Evolutionary conservation across 805 yeast genomes (phyloP).

Genomic region (Candida maesae): DNA sequence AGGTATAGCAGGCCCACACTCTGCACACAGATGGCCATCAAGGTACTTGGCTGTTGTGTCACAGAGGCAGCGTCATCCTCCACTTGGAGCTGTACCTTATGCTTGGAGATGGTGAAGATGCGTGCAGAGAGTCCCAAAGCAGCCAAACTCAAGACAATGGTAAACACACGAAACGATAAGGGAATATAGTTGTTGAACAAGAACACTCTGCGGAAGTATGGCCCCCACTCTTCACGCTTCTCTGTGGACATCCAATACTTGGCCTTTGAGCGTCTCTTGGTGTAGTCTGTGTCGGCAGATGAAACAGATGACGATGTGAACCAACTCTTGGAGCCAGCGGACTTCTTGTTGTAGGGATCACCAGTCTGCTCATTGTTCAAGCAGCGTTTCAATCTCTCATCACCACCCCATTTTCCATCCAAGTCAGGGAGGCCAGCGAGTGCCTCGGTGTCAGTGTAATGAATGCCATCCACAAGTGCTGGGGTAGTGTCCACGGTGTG

Average conservation of each 20-base stretch:
- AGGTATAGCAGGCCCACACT: conserved; percentile 73
- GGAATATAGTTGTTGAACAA: conserved; percentile 81
- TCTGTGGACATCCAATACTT: conserved; percentile 67
- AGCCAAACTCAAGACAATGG: conserved; percentile 53
- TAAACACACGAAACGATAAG: conserved; percentile 60
- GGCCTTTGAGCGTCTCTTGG: conserved; percentile 50
- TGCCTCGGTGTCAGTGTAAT: conserved; percentile 22
- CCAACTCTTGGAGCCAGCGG: conserved; percentile 2
- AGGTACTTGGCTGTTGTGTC: conserved; percentile 80
- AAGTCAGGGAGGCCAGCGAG: conserved; percentile 36
- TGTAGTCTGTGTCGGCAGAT: conserved; percentile 26
- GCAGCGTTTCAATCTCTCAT: conserved; percentile 51
- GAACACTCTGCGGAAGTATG: conserved; percentile 54
- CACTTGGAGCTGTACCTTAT: conserved; percentile 16
- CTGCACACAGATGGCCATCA: conserved; percentile 88
- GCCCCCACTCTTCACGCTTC: conserved; percentile 60
- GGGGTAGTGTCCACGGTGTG: conserved; percentile 43
- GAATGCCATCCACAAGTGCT: conserved; percentile 28
- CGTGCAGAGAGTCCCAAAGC: conserved; percentile 72
- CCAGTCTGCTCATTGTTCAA: conserved; percentile 35
- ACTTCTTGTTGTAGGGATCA: conserved; percentile 3
- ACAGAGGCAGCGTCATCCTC: conserved; percentile 29
- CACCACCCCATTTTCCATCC: conserved; percentile 69
- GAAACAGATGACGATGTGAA: conserved; percentile 8
- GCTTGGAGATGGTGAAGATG: conserved; percentile 42